Evolutionary conservation across 164 flowering plant species (phyloP).

Genomic region (Magnolia changhungtana): DNA sequence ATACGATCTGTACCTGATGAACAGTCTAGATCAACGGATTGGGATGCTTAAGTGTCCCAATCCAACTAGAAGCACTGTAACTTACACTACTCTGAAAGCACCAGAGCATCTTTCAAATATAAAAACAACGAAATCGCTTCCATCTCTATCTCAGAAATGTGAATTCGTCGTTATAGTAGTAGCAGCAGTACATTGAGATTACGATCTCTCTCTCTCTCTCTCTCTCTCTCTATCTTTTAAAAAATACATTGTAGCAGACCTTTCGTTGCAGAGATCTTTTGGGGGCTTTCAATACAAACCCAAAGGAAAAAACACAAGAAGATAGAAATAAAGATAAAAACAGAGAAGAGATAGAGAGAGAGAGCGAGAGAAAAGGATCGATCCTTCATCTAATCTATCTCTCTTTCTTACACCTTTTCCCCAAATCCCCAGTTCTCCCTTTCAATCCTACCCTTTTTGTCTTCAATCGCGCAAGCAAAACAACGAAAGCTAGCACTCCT

Average conservation of each 20-base stretch:
- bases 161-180: neutral
- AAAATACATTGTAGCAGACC: neutral
- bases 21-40: too few relatives aligned
- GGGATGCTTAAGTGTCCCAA: too few relatives aligned
- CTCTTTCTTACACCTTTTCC: constrained; percentile 1
- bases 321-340: neutral
- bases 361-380: constrained; percentile 6
- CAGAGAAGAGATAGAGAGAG: constrained; percentile 5
- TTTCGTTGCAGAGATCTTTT: constrained; percentile 15
- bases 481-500: neutral
- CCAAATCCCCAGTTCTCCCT: neutral
- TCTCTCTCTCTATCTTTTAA: neutral
- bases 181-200: neutral
- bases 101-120: neutral
- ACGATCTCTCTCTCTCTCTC: constrained; percentile 1
- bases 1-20: too few relatives aligned
- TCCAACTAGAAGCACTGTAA: neutral
- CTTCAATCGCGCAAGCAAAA: constrained; percentile 20
- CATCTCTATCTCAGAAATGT: neutral
- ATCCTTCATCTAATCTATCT: constrained; percentile 17
- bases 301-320: neutral
- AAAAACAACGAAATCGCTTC: too few relatives aligned
- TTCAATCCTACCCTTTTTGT: constrained; percentile 36
- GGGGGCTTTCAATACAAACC: constrained; percentile 2
- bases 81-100: neutral